Evolutionary conservation across 257 asterid species (phyloP).

Genomic region (Orobanche coerulescens): DNA sequence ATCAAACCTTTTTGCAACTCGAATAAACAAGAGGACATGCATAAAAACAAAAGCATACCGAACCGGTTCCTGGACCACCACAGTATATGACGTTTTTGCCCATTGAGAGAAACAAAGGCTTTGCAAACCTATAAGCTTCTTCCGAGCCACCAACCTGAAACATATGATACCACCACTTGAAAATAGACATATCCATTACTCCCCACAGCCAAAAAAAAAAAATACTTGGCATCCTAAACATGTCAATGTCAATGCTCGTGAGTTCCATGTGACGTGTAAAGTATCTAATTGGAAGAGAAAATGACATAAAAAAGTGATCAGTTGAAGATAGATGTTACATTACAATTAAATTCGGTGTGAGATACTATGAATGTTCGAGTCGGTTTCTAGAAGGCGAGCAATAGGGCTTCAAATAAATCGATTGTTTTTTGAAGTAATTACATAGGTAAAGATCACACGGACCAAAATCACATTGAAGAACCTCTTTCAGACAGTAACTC

Average conservation of each 20-base stretch:
- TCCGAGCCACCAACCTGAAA: conserved; percentile 85
- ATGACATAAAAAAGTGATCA: neutral
- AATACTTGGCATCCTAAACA: neutral
- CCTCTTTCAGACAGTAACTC: neutral
- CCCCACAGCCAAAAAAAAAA: too few relatives aligned
- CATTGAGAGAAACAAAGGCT: conserved; percentile 78
- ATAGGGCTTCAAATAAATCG: too few relatives aligned
- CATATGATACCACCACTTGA: conserved; percentile 18
- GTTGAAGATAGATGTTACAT: too few relatives aligned
- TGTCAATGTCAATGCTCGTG: too few relatives aligned
- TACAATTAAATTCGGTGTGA: too few relatives aligned
- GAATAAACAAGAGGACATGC: conserved; percentile 6
- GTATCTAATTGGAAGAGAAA: too few relatives aligned
- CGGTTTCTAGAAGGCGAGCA: too few relatives aligned
- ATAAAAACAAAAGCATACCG: conserved; percentile 41
- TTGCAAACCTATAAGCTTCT: conserved; percentile 63
- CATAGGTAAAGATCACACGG: too few relatives aligned
- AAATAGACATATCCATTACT: neutral
- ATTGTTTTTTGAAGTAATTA: too few relatives aligned
- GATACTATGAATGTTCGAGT: too few relatives aligned
- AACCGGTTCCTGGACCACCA: conserved; percentile 98
- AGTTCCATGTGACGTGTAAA: too few relatives aligned
- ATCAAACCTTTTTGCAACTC: neutral
- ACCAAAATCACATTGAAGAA: neutral
- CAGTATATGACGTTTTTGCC: conserved; percentile 80